Base-by-base conservation (phyloP, 2,329 filamentous ascomycete genomes). In the Xylariales sp. region DNA sequence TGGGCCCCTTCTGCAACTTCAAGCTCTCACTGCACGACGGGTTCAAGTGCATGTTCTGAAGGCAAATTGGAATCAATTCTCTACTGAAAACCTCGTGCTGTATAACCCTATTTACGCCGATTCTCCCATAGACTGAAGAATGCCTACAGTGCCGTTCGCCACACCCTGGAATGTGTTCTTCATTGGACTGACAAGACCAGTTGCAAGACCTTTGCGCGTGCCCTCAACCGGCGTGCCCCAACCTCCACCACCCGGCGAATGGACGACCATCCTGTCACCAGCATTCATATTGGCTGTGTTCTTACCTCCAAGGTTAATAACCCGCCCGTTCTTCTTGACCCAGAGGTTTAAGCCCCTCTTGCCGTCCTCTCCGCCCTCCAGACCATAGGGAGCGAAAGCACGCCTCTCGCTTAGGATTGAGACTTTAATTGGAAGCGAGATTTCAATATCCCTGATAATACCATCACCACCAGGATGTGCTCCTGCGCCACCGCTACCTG, bases 161-260 rank as follows among this genome's bases (percentile, higher is more conserved):
- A 42, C 39, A 16, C 39, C 31, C 19, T 34, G 32, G 16, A 42
- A 42, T n/a, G 39, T 32, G 4, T 29, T 42, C 22, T n/a, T 11
- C 5, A 33, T 22, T 12, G 31, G 18, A 7, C 29, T 36, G 18
- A 25, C 16, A n/a, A 29, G 18, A 1, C 12, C 14, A 3, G 15
- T 14, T 3, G 24, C 20, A 3, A 36, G 11, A 2, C 18, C 33
- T 9, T 21, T 36, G 20, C 20, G 14, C 3, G 9, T 28, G 5
- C 9, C 16, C 15, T 15, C 11, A 4, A 11, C 20, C 27, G 36
- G 36, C 19, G 31, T 41, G 12, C 51, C 51, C 49, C 50, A 53
- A n/a, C 45, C 51, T 14, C 51, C 51, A 31, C 51, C 51, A 10
- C 51, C 51, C 6, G 51, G 51, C 4, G 47, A 51, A 15, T 45